Base-by-base conservation (phyloP, 2,329 filamentous ascomycete genomes). In the Penicillium sp. region DNA sequence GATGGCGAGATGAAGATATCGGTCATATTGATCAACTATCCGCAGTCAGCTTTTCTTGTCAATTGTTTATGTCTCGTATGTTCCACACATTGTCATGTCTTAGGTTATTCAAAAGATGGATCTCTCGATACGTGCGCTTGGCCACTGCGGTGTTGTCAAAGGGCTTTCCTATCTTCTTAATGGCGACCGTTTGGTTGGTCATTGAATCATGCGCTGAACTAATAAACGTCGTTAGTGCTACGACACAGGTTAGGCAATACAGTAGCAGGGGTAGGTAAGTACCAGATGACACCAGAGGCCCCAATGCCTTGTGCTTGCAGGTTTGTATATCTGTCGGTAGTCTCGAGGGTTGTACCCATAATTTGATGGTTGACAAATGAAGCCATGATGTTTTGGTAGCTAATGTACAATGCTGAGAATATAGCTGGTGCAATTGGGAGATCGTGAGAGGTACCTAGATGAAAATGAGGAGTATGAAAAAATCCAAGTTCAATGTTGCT, bases 61-160 rank as follows among this genome's bases (percentile, higher is more conserved):
- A 25, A 25, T 33, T 25, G 22, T 25, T 29, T n/a, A 8, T 11
- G 28, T 11, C 7, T 8, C 0, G 1, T 10, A 1, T 38, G 1
- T 10, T 18, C 31, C 47, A 12, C 35, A 14, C 47, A 35, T 50
- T 50, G 13, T 50, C 53, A 54, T 59, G 56, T 29, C 43, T 50
- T 10, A 50, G 25, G 29, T 50, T 27, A 7, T 28, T 37, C 28
- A 41, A 25, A 22, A 42, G 30, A 14, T 48, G 49, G 31, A 41
- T 11, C 27, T 51, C 49, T 7, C 49, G 49, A 51, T 51, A 48
- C 13, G 47, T 50, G 35, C 41, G 47, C 30, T 40, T 46, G 11
- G 44, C 36, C 30, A 39, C 8, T 7, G 47, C 25, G 30, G 29
- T 5, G 8, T 8, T 18, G 9, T 35, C 35, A 34, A 50, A 50